Base-by-base conservation (phyloP, 768 basidiomycete genomes). In the Boletus sensibilis region DNA sequence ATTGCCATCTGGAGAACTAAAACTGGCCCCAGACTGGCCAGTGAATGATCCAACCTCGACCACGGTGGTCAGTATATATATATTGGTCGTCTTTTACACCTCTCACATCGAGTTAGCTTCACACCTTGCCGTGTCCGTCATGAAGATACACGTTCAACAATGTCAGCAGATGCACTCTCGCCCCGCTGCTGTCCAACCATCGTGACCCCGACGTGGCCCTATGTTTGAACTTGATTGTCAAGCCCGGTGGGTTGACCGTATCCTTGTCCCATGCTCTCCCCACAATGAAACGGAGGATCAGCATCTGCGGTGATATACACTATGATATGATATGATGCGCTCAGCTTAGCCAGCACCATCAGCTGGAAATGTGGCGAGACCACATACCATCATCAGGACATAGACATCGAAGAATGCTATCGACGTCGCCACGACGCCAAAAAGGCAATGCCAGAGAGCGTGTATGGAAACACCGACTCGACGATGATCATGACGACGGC, bases 241-340 rank as follows among this genome's bases (percentile, higher is more conserved):
- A 61, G 12, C 12, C 0, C 3, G 37, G 10, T 21, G 23, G 20
- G 11, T 16, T 43, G 14, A 49, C 29, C 7, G 58, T 56, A 12
- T 61, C 52, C 12, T 45, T 38, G n/a, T 53, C 29, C 61, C 57
- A 59, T 34, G 59, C 64, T 18, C 46, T 59, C 14, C 61, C 61
- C 10, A 12, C 23, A 37, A 68, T 33, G 13, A 69, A 64, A 27
- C 64, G 58, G 20, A 71, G 57, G 33, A 71, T 65, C 46, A 69
- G 40, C 42, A 67, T 50, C 40, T 67, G 68, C 2, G 68, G 67
- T 20, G 68, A 66, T 53, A 70, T 66, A 35, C 62, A 68, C 68
- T 70, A 38, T 4, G 5, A 16, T 4, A 13, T 33, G n/a, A n/a
- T n/a, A n/a, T n/a, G n/a, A n/a, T 21, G 2, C 11, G 23, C 1